A percentile compares a stretch with the other conserved stretches of the same genome.
Conservation (phyloP, 2,329 filamentous ascomycete genomes). For the Alternaria novae-zelandiae region DNA sequence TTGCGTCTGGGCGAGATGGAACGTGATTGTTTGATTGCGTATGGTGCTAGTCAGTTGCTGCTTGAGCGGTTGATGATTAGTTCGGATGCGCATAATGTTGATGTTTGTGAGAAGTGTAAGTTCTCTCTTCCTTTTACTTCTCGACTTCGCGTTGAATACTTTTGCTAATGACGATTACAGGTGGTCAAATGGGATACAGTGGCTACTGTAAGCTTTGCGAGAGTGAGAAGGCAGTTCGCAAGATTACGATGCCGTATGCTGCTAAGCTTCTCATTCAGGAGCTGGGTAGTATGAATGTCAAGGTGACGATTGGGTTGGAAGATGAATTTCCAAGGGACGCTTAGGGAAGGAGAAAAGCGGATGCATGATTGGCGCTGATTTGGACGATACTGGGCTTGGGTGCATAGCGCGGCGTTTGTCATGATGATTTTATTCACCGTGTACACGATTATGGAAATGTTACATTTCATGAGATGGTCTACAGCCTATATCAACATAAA, state of each 20-base stretch:
- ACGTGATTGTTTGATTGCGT: constrained; percentile 95
- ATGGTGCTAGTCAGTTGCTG: constrained; percentile 90
- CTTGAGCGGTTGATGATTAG: constrained; percentile 94
- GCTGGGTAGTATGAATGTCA: constrained; percentile 98
- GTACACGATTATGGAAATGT: background rate
- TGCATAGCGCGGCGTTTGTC: constrained; percentile 27
- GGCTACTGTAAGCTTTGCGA: constrained; percentile 95
- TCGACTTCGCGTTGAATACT: too few species aligned
- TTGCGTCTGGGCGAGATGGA: constrained; percentile 98
- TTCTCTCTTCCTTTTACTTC: background rate
- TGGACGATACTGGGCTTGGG: background rate
- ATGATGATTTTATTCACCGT: background rate
- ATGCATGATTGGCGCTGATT: constrained; percentile 3
- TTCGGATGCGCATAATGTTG: constrained; percentile 87
- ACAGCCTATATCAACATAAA: background rate
- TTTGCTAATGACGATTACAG: constrained; percentile 9
- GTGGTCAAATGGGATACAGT: constrained; percentile 90
- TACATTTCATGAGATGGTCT: background rate
- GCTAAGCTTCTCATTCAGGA: constrained; percentile 97
- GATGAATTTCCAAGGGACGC: constrained; percentile 78
- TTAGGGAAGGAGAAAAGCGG: background rate
- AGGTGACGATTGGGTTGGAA: constrained; percentile 84
- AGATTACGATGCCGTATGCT: constrained; percentile 97
- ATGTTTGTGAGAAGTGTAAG: constrained; percentile 85
- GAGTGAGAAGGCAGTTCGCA: constrained; percentile 80